Base-by-base conservation (phyloP, 2,329 filamentous ascomycete genomes). In the Fusarium sp. region DNA sequence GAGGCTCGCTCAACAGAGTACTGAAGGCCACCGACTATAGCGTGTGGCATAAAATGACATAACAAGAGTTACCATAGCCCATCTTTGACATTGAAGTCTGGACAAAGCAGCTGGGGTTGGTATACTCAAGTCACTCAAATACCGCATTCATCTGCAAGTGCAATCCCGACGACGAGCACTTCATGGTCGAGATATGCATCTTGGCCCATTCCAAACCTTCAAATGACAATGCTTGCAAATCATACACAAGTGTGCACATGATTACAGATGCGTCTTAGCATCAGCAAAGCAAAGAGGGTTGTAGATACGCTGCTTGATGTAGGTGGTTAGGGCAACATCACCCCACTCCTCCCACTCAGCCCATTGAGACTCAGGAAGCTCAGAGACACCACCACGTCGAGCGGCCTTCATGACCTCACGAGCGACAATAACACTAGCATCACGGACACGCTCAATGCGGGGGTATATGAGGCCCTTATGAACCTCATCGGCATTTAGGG, bases 321-420 rank as follows among this genome's bases (percentile, higher is more conserved):
- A 91, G 68, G 85, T 84, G 45, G 84, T 88, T 74, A 92, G 81
- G 59, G 87, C 87, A 41, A 90, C 88, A 75, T 91, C 89, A 56
- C 89, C 89, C 89, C 89, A 91, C 81, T 91, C 90, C 81, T 92
- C 89, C 89, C 91, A 94, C 80, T 91, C 89, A 67, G 90, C 83
- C 86, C 93, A 92, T 79, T 92, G 87, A 71, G 87, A 87, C 71
- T 95, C 92, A 56, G 86, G 86, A 61, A 94, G 84, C 68, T 84
- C 83, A 78, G 92, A 92, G 55, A 97, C 93, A 68, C 93, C 92
- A 76, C 94, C 94, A 71, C 91, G 87, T 77, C 97, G 93, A 10
- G 95, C 95, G 27, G 94, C 92, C 81, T 96, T 95, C 87, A 98
- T 98, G 75, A 98, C 95, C 83, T 95, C 94, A 54, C 94, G 91